phyloP scores from a whole-genome alignment of 73 alveolate species.

The Tetrahymena borealis region DNA sequence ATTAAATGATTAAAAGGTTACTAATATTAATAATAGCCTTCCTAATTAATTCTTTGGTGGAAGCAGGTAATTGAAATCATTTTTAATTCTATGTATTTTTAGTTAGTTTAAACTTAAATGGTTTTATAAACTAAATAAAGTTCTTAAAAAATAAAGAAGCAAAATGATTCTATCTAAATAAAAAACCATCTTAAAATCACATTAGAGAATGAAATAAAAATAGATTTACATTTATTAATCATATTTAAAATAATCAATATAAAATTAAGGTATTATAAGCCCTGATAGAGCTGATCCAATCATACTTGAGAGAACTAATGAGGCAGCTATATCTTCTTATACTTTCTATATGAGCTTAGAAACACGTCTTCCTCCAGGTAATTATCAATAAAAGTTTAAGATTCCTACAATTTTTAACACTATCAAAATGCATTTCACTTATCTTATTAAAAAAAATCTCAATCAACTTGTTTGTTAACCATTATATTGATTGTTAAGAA shows the following conservation, averaged over 20 bases:
- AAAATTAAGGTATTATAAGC: not conserved
- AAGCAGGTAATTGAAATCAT: not conserved
- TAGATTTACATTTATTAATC: too few species aligned
- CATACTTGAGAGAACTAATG: conserved; percentile 22
- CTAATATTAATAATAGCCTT: not conserved
- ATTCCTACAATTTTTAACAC: not conserved
- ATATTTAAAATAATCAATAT: too few species aligned
- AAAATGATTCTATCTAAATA: too few species aligned
- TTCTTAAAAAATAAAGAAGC: too few species aligned
- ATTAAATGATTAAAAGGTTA: not conserved
- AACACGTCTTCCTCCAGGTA: conserved; percentile 13
- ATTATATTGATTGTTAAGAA: not conserved
- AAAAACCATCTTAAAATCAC: too few species aligned
- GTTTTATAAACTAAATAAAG: too few species aligned
- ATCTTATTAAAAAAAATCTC: not conserved
- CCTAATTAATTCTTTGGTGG: not conserved
- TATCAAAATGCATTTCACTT: not conserved
- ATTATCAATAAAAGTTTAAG: not conserved
- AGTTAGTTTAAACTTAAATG: too few species aligned
- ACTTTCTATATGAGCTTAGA: conserved; percentile 13
- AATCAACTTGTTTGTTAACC: not conserved
- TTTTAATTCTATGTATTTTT: not conserved
- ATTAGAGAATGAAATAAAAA: too few species aligned
- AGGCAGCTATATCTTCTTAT: conserved; percentile 17
- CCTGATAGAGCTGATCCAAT: conserved; percentile 32